Evolutionary conservation across 2,329 filamentous ascomycete species (phyloP), one percentile per base, ranked within the genome.

Genomic region (Arthroderma sp.): DNA sequence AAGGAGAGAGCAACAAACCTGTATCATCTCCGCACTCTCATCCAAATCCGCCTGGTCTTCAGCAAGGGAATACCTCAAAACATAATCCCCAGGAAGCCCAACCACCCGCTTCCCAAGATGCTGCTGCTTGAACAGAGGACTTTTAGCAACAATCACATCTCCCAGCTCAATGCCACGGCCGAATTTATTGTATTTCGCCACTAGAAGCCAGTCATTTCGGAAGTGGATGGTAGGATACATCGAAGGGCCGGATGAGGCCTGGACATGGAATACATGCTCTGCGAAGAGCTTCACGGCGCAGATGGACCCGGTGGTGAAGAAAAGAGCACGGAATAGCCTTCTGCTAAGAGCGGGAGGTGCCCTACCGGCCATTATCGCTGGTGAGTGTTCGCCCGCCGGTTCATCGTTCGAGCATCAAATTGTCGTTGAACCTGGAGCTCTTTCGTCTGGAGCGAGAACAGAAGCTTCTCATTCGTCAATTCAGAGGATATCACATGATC

Each of bases 211-310:
- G 57, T 89, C 82, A 45, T 80, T 80, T 6, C 70, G 63, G 1
- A 79, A 70, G 27, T 73, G 70, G 49, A 95, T 79, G 0, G 86
- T 94, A 5, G 89, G 89, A 42, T 91, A 74, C 91, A 96, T 96
- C 11, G 83, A 89, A 3, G 86, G 78, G 1, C 89, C 89, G 28
- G 70, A 69, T 10, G 79, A 78, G 3, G 69, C 63, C 15, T 73
- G 73, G 51, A 81, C 56, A 50, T 71, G 71, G 65, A 78, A 76
- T 55, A 77, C 68, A 64, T 91, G 80, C 37, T 77, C 72, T 57
- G 58, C 60, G 52, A 64, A 53, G 44, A 66, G 52, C 9, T 58
- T 58, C 38, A 53, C 55, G 36, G 60, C 58, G 52, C 62, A 65
- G 15, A 22, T 22, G 15, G 15, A 22, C 15, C 15, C 15, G 3